Evolutionary conservation across 179 eudicot species (phyloP).

Genomic region (Spinacia oleracea): DNA sequence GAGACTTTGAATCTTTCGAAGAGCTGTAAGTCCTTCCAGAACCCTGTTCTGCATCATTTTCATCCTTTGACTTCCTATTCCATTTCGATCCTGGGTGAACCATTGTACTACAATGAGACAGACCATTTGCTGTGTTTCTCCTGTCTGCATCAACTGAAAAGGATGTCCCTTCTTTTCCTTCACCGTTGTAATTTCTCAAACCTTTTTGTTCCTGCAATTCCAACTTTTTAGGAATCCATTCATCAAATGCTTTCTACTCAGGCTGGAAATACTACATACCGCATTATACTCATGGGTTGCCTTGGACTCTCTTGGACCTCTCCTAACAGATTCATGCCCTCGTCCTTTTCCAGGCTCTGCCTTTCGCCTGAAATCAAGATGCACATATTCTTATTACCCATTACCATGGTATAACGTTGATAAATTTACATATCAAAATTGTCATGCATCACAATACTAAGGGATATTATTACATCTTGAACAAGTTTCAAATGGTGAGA

Average conservation of each 20-base stretch:
- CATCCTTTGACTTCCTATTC: constrained; percentile 36
- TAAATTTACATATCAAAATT: too few relatives aligned
- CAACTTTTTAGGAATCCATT: background rate
- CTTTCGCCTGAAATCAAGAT: constrained; percentile 48
- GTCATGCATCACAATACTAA: background rate
- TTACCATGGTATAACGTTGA: background rate
- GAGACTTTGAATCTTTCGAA: constrained; percentile 28
- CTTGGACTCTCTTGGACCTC: constrained; percentile 49
- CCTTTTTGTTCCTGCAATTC: constrained; percentile 51
- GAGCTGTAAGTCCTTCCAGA: constrained; percentile 20
- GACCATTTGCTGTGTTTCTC: constrained; percentile 36
- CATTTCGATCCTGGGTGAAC: constrained; percentile 45
- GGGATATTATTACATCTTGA: background rate
- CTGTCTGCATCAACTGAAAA: constrained; percentile 57
- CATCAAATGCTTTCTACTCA: background rate
- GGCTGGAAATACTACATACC: constrained; percentile 30
- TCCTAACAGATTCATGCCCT: constrained; percentile 53
- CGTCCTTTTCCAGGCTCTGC: constrained; percentile 65
- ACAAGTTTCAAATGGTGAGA: background rate
- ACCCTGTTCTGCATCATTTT: constrained; percentile 20
- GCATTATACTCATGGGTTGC: constrained; percentile 42
- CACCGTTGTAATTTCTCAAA: constrained; percentile 28
- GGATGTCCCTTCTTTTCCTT: constrained; percentile 43
- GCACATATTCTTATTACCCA: background rate
- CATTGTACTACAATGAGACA: constrained; percentile 52